Conservation (phyloP, 257 asterid species). For the Fraxinus pennsylvanica region DNA sequence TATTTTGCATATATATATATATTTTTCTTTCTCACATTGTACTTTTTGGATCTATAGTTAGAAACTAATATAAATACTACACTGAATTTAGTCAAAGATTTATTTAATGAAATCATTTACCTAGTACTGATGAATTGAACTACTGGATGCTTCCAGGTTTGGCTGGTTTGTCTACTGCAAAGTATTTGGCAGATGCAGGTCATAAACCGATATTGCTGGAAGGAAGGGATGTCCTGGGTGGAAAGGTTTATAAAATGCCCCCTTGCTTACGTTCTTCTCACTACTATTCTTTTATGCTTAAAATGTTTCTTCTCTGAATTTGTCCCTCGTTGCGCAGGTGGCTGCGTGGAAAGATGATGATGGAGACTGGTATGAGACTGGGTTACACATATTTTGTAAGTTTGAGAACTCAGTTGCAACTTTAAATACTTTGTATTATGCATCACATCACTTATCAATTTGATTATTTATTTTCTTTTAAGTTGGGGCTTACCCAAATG, state of each 20-base stretch:
- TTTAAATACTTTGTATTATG: conserved; percentile 8
- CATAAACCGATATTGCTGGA: conserved; percentile 92
- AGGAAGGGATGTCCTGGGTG: conserved; percentile 96
- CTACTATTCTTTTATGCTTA: neutral
- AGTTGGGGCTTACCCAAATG: conserved; percentile 99
- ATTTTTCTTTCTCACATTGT: neutral
- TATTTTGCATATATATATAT: neutral
- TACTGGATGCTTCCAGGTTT: conserved; percentile 56
- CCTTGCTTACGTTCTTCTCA: neutral
- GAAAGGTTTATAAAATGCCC: conserved; percentile 58
- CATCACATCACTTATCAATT: conserved; percentile 29
- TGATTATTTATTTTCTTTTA: conserved; percentile 48
- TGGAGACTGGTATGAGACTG: conserved; percentile 99
- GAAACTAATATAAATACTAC: neutral
- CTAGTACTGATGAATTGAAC: neutral
- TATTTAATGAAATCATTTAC: neutral
- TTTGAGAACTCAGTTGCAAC: conserved; percentile 21
- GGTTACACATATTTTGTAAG: conserved; percentile 96
- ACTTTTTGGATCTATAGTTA: neutral
- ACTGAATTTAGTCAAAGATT: neutral
- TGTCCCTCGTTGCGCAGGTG: conserved; percentile 43
- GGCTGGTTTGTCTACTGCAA: conserved; percentile 96
- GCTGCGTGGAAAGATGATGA: conserved; percentile 99
- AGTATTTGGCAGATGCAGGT: conserved; percentile 98
- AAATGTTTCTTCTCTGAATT: conserved; percentile 23